phyloP scores from a whole-genome alignment of 2,329 filamentous ascomycete genomes.

The Penicillium thymicola region DNA sequence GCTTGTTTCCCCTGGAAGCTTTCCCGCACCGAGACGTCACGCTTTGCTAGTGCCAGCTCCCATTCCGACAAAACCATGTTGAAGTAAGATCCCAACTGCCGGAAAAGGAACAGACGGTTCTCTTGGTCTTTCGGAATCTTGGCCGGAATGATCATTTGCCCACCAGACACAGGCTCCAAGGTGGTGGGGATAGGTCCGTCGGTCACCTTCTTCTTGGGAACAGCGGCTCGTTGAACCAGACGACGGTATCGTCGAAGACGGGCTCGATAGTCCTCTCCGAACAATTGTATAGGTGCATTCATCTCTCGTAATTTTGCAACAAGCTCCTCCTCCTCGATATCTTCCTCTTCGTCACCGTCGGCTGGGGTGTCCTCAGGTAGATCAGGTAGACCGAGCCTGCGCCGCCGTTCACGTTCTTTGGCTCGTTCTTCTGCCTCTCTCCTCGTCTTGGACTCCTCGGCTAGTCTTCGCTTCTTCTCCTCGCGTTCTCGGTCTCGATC shows the following conservation, averaged over 20 bases:
- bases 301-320: conserved; percentile 64
- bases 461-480: conserved; percentile 76
- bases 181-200: conserved; percentile 84
- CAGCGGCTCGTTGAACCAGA: conserved; percentile 48
- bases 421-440: conserved; percentile 70
- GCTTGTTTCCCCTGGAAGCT: conserved; percentile 79
- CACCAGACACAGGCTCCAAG: conserved; percentile 73
- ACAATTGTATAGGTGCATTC: conserved; percentile 70
- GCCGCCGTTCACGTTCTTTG: conserved; percentile 69
- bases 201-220: conserved; percentile 47
- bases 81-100: conserved; percentile 92
- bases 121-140: conserved; percentile 62
- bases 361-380: conserved; percentile 46
- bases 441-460: conserved; percentile 70
- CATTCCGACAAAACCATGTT: conserved; percentile 92
- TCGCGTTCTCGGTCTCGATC: conserved; percentile 67
- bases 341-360: conserved; percentile 46
- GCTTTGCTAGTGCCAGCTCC: conserved; percentile 67
- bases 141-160: conserved; percentile 78
- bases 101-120: conserved; percentile 68
- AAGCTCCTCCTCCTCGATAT: conserved; percentile 70
- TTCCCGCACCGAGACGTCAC: conserved; percentile 58
- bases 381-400: conserved; percentile 76
- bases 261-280: conserved; percentile 73
- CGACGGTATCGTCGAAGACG: conserved; percentile 69